These are phyloP conservation scores for Schoenoplectus tabernaemontani DNA, from an alignment of 202 grass and related monocot genomes.

Conservation along the genomic window DNA sequence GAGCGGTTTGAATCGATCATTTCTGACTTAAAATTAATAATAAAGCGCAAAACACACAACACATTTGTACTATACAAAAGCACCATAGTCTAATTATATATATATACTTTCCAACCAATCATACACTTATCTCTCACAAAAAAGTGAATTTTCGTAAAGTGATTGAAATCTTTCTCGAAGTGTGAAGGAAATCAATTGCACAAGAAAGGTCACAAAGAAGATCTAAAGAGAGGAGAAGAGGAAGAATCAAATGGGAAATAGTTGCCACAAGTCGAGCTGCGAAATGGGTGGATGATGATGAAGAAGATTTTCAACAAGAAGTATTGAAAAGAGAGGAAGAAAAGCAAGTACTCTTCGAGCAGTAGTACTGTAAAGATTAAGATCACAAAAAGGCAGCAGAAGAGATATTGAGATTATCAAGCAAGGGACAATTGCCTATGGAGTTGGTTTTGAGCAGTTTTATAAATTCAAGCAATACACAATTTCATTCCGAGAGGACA, in stretches of 20 bases:
- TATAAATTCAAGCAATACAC: slow-evolving; percentile 1
- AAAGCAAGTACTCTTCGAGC: background rate
- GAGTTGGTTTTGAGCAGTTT: slow-evolving; percentile 13
- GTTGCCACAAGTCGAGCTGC: slow-evolving; percentile 12
- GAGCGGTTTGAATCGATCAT: no score
- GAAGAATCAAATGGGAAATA: slow-evolving; percentile 25
- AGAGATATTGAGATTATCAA: slow-evolving; percentile 17
- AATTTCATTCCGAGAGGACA: background rate
- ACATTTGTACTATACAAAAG: no score
- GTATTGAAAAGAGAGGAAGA: slow-evolving; percentile 4
- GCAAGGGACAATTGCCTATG: background rate
- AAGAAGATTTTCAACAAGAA: background rate
- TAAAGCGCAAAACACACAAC: no score
- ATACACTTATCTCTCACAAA: no score
- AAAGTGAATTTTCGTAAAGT: no score
- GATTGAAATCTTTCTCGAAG: background rate
- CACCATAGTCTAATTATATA: no score
- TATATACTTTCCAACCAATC: no score
- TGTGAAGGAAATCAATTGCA: background rate
- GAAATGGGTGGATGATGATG: slow-evolving; percentile 22
- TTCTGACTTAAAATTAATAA: no score
- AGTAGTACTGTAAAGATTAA: slow-evolving; percentile 9
- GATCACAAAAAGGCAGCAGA: slow-evolving; percentile 27
- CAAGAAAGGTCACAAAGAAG: background rate
- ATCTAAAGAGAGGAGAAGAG: background rate